phyloP scores from a whole-genome alignment of 805 yeast species.

The Ogataea populi-albae region DNA sequence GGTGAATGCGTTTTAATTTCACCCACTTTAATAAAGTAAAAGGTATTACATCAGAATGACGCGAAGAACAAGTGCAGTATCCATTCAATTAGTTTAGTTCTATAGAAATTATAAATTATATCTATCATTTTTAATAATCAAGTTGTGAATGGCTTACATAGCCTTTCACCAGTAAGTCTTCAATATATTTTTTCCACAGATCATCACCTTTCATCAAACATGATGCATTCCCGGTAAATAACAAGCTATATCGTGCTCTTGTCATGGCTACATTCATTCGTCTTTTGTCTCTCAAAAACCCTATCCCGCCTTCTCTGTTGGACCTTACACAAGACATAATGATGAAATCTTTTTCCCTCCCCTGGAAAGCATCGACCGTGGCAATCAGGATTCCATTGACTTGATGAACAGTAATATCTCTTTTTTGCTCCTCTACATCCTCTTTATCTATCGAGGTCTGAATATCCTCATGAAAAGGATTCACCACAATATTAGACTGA shows the following conservation, averaged over 20 bases:
- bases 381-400: conserved; percentile 47
- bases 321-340: conserved; percentile 77
- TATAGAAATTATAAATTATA: not conserved
- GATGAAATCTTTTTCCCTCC: conserved; percentile 81
- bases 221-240: conserved; percentile 59
- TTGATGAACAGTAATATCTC: conserved; percentile 42
- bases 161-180: conserved; percentile 35
- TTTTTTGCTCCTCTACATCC: conserved; percentile 46
- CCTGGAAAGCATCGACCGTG: conserved; percentile 89
- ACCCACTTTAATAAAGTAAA: too few species aligned
- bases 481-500: conserved; percentile 50
- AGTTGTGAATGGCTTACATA: conserved; percentile 27
- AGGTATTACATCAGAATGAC: too few species aligned
- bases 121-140: conserved; percentile 3
- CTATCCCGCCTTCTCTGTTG: conserved; percentile 51
- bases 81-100: too few species aligned
- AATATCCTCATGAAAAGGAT: conserved; percentile 49
- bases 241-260: conserved; percentile 60
- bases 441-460: conserved; percentile 59
- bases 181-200: conserved; percentile 51
- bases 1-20: too few species aligned
- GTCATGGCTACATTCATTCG: conserved; percentile 73
- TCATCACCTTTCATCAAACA: conserved; percentile 44
- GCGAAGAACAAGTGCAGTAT: too few species aligned
- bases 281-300: conserved; percentile 59